Base-by-base conservation (phyloP, 179 eudicot genomes). In the Silene coronaria region DNA sequence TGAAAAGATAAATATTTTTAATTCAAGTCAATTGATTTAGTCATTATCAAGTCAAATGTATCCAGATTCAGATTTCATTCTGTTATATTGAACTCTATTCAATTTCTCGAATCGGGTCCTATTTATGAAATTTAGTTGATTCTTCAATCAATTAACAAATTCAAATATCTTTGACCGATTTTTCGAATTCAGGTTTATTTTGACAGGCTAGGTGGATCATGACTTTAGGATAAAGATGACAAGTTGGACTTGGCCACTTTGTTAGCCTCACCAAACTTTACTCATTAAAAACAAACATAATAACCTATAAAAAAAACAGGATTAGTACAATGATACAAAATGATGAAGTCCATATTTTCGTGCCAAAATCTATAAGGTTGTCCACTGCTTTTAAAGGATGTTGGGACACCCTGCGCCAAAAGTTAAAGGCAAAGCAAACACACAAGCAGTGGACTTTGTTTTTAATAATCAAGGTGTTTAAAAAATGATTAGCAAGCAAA, bases 321-420 rank as follows among this genome's bases (percentile, higher is more conserved):
- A 53, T 53, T 14, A 53, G 58, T 16, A 51, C 58, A 53, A 14
- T 53, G 19, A 34, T 57, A 32, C n/a, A 68, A 73, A 36, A 36
- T 60, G 71, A 79, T 19, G 61, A 60, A 30, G 70, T 17, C 74
- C 80, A 75, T 57, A 68, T 32, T 58, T 65, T 73, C 62, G 63
- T 82, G 81, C 78, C 67, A 71, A 80, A 70, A 81, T 67, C 76
- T 70, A 84, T 71, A 63, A 16, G 19, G 63, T 58, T 79, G 86
- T 80, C 76, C 77, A 76, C 51, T 85, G 88, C 88, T 76, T 85
- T 83, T 74, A 57, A 71, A 71, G 81, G 66, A 2, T 76, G 82
- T 67, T 83, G 81, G 84, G 83, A 68, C 75, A 75, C 76, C 75
- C 73, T 73, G 82, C 78, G 24, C 73, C 42, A 32, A 72, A 81